Conservation (phyloP, 148 eudicot species). For the Limonium bicolor region DNA sequence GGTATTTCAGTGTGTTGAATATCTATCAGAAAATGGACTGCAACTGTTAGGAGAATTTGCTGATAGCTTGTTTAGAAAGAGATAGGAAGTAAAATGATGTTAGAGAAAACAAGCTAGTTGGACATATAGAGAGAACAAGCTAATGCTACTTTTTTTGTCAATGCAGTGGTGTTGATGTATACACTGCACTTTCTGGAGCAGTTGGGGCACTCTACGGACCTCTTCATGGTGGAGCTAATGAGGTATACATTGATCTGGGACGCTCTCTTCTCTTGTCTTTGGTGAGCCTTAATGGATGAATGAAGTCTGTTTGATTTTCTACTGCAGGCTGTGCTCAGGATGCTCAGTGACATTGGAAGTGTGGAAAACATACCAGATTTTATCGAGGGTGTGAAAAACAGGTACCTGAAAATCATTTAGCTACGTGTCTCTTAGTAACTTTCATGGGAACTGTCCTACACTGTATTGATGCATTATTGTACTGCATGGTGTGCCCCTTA, state of each 20-base stretch:
- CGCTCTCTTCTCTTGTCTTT: background rate
- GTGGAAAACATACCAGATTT: conserved; percentile 92
- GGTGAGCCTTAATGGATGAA: background rate
- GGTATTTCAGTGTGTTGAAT: conserved; percentile 32
- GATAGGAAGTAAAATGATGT: background rate
- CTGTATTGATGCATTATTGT: no score
- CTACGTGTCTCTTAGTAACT: no score
- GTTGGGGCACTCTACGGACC: conserved; percentile 99
- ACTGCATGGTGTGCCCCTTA: conserved; percentile 1
- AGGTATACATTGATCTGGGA: conserved; percentile 26
- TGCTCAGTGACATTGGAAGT: conserved; percentile 90
- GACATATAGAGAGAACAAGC: background rate
- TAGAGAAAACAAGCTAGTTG: no score
- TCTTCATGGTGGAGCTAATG: conserved; percentile 99
- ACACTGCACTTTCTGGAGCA: conserved; percentile 97
- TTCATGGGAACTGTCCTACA: no score
- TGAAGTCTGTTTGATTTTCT: background rate
- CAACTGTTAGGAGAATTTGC: background rate
- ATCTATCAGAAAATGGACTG: no score
- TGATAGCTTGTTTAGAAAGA: background rate
- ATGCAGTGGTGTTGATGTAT: conserved; percentile 96
- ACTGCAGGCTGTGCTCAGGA: conserved; percentile 79
- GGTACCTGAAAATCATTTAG: no score
- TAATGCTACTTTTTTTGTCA: no score
- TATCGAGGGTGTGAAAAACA: conserved; percentile 93